Percentiles rank a stretch among this genome's conserved stretches.
Evolutionary conservation across 306 rosid genomes (phyloP).

Genomic region (Luffa acutangula): DNA sequence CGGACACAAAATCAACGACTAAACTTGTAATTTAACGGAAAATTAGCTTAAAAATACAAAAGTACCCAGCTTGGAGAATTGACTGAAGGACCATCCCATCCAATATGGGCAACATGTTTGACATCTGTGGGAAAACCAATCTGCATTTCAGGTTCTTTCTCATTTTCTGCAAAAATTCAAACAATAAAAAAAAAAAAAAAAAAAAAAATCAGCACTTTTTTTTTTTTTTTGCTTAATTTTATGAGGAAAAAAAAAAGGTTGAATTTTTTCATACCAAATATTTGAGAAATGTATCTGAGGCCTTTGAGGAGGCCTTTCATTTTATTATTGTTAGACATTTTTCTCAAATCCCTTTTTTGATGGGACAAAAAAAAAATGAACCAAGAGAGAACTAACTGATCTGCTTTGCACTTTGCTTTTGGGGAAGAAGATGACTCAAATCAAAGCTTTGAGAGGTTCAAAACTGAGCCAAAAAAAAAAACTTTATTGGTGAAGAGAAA

Average conservation of each 20-base stretch:
- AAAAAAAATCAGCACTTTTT: too few species aligned
- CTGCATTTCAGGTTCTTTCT: conserved; percentile 63
- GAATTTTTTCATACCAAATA: conserved; percentile 49
- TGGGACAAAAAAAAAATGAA: background rate
- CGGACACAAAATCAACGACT: too few species aligned
- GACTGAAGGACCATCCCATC: conserved; percentile 78
- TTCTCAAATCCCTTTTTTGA: background rate
- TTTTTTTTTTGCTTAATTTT: too few species aligned
- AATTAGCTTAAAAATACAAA: too few species aligned
- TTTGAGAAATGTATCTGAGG: conserved; percentile 76
- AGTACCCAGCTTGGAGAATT: conserved; percentile 80
- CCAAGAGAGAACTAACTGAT: background rate
- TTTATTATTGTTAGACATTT: conserved; percentile 60
- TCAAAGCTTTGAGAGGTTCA: conserved; percentile 9
- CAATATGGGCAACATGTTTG: conserved; percentile 91
- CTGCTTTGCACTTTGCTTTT: background rate
- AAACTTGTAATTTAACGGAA: too few species aligned
- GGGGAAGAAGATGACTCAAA: conserved; percentile 10
- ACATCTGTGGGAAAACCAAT: conserved; percentile 90
- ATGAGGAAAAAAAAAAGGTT: background rate
- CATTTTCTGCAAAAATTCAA: conserved; percentile 38
- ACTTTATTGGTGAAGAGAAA: background rate
- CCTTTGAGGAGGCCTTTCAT: conserved; percentile 91
- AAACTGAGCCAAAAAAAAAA: conserved; percentile 8
- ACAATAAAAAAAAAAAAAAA: too few species aligned